phyloP scores from a whole-genome alignment of 2,329 filamentous ascomycete genomes.

The Ophiocordyceps sinensis region DNA sequence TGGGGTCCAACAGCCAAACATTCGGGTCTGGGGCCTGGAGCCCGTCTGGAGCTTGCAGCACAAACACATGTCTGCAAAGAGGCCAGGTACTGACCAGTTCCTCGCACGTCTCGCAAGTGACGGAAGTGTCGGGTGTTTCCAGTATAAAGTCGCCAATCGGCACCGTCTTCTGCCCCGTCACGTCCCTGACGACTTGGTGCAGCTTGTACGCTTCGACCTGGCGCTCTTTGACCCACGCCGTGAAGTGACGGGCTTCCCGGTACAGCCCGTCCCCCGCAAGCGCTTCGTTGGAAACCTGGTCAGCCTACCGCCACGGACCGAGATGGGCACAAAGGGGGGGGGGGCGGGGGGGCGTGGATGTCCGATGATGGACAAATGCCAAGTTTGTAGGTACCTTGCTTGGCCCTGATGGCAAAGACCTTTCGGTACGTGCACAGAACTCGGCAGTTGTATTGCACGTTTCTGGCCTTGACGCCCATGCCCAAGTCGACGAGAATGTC shows the following conservation, averaged over 20 bases:
- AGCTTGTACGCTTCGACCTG: slow-evolving; percentile 1
- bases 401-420: no score
- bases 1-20: not conserved
- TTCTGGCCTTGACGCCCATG: slow-evolving; percentile 1
- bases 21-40: no score
- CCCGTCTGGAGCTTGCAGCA: not conserved
- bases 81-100: not conserved
- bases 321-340: no score
- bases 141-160: slow-evolving; percentile 1
- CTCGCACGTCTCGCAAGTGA: slow-evolving; percentile 1
- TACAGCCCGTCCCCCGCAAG: slow-evolving; percentile 2
- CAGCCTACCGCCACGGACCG: no score
- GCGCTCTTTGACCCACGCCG: not conserved
- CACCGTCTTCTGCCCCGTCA: not conserved
- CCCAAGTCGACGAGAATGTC: slow-evolving; percentile 14
- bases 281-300: not conserved
- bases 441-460: not conserved
- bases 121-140: not conserved
- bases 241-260: slow-evolving; percentile 2
- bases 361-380: no score
- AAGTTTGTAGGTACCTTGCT: no score
- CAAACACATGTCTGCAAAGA: no score
- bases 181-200: not conserved
- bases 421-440: not conserved
- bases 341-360: no score